These are phyloP conservation scores for Penicillium digitatum DNA, from an alignment of 2,329 filamentous ascomycete species.

Conservation along the genomic window DNA sequence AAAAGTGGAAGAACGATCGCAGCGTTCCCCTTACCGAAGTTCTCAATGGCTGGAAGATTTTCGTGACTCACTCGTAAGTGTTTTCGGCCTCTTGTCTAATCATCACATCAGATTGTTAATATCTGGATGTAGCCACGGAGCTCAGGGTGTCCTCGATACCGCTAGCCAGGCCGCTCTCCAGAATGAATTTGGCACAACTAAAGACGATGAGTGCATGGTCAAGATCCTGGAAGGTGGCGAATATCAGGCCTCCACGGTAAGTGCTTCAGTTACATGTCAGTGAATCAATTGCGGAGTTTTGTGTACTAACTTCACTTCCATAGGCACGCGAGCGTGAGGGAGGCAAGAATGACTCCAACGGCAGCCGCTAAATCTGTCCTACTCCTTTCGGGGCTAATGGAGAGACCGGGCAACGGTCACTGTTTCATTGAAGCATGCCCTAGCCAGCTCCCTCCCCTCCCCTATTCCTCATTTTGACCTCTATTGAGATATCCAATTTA, in stretches of 20 bases:
- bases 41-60: slow-evolving; percentile 82
- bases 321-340: slow-evolving; percentile 33
- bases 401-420: neutral
- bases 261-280: slow-evolving; percentile 22
- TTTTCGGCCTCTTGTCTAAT: neutral
- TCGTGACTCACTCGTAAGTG: slow-evolving; percentile 81
- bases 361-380: slow-evolving; percentile 21
- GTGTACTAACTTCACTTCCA: slow-evolving; percentile 6
- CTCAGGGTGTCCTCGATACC: slow-evolving; percentile 71
- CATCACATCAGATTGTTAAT: neutral
- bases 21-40: slow-evolving; percentile 78
- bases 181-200: slow-evolving; percentile 78
- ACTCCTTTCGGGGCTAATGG: neutral
- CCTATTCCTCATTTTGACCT: neutral
- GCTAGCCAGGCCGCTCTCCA: slow-evolving; percentile 73
- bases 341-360: slow-evolving; percentile 29
- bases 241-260: slow-evolving; percentile 59
- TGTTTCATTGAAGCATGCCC: neutral
- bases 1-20: slow-evolving; percentile 80
- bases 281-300: neutral
- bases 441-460: neutral
- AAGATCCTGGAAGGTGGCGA: slow-evolving; percentile 74
- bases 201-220: slow-evolving; percentile 76
- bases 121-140: slow-evolving; percentile 66
- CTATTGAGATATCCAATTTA: slow-evolving; percentile 5